Base-by-base conservation (phyloP, 257 asterid genomes). In the Jaltomata sinuosa region DNA sequence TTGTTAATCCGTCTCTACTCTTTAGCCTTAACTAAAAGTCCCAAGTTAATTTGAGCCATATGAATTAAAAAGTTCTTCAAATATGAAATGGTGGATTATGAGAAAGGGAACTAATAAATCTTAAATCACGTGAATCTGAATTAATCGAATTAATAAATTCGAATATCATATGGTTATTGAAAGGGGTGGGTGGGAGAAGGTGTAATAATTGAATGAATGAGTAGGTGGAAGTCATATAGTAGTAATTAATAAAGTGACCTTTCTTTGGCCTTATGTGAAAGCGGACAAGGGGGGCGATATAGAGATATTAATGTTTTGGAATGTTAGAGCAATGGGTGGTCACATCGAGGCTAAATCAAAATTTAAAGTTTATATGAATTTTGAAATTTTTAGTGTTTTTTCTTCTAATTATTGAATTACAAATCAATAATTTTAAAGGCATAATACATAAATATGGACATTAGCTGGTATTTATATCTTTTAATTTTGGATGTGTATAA, bases 281-380 rank as follows among this genome's bases (percentile, higher is more conserved):
- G 97, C 92, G 94, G 94, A 89, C 91, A 86, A 91, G 89, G 94
- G 92, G 95, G 92, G 92, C 89, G 90, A 89, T 49, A 74, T 29
- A 76, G 42, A 76, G 87, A 87, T 86, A 91, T 88, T 85, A 86
- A 88, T 84, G 87, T 84, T 65, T 79, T 74, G 85, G 92, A 89
- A 90, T 91, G 87, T 90, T 90, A 72, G 47, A 82, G n/a, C 65
- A 2, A 45, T 45, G 57, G 57, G 8, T 74, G 80, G 38, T 11
- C 7, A n/a, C 2, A 25, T 19, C n/a, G n/a, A n/a, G n/a, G n/a
- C n/a, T n/a, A 0, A 36, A 6, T 36, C 40, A 6, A 36, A 2
- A 36, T 36, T 36, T 36, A 1, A 36, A 36, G 40, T 36, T 36
- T 36, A 36, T 36, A n/a, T n/a, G n/a, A 6, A 36, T 3, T 36